Base-by-base conservation (phyloP, 2,329 filamentous ascomycete genomes). In the Paracoccidioides brasiliensis region DNA sequence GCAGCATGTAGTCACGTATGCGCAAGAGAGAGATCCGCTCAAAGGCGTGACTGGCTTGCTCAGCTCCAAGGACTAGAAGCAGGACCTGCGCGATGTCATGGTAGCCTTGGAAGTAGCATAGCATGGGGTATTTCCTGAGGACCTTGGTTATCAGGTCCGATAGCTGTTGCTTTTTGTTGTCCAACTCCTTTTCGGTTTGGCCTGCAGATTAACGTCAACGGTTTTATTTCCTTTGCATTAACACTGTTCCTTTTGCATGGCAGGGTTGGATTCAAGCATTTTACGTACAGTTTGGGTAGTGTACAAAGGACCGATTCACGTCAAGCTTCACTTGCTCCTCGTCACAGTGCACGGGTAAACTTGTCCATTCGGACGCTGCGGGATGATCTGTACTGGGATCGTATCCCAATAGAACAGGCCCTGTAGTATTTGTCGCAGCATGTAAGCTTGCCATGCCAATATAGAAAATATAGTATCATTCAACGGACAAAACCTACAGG, bases 1-100 rank as follows among this genome's bases (percentile, higher is more conserved):
- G 90, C 9, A 98, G 82, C 93, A 98, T 96, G 70, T 96, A 98
- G 72, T 98, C 93, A 59, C 93, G 83, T 67, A 98, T 96, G 54
- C 90, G 86, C 46, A 97, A 80, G 37, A 90, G 78, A 3, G 90
- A 95, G 57, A 98, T 82, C n/a, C 87, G 85, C 38, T 86, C 79
- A 37, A 94, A 81, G 14, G 85, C 82, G 5, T 76, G 70, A 15
- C 79, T 76, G 14, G 87, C 84, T 54, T 76, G 68, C 28, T 76
- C 66, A 8, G 81, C 73, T 0, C 85, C 84, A 3, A 98, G 78
- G 9, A 96, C 90, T 12, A 98, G 80, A 43, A 97, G 80, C 57
- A 98, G 79, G 30, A 98, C 93, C 72, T 98, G 94, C 63, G 88
- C 93, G 65, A 98, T 97, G 73, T 98, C 93, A 71, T 98, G 93